Evolutionary conservation across 1,284 basidiomycete species (phyloP).

Genomic region (Puccinia polysora): DNA sequence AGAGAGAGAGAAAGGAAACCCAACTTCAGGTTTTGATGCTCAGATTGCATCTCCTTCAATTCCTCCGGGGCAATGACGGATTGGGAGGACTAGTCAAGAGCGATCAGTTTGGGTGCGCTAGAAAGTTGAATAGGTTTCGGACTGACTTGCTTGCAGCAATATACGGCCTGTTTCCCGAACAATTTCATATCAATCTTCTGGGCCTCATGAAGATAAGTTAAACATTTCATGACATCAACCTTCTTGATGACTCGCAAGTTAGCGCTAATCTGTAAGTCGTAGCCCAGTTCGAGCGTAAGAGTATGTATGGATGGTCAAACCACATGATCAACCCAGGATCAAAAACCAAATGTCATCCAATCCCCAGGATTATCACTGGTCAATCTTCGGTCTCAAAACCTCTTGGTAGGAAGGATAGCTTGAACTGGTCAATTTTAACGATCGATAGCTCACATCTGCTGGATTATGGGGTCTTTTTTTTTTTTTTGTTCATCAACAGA

Average conservation of each 20-base stretch:
- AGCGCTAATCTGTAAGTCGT: conserved; percentile 15
- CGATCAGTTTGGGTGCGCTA: too few relatives aligned
- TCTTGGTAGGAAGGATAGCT: neutral
- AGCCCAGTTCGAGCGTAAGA: neutral
- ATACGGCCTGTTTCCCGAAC: conserved; percentile 35
- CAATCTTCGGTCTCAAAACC: neutral
- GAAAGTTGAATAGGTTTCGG: too few relatives aligned
- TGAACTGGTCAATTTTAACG: neutral
- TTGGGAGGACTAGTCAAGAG: conserved; percentile 2
- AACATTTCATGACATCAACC: conserved; percentile 27
- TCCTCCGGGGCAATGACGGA: conserved; percentile 1
- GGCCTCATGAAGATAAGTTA: conserved; percentile 32
- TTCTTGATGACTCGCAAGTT: conserved; percentile 34
- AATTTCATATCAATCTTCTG: conserved; percentile 38
- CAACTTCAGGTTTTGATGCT: conserved; percentile 24
- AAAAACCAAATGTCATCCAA: neutral
- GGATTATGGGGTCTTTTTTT: conserved; percentile 28
- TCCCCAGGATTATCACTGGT: conserved; percentile 1
- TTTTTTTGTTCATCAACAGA: neutral
- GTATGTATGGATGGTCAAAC: neutral
- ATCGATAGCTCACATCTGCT: conserved; percentile 15
- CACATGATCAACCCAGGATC: neutral
- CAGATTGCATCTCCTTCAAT: conserved; percentile 17
- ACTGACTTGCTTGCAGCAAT: conserved; percentile 32
- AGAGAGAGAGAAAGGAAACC: neutral